Evolutionary conservation across 1,139 yeast species (phyloP).

Genomic region (Nakaseomyces uthaithaninus): DNA sequence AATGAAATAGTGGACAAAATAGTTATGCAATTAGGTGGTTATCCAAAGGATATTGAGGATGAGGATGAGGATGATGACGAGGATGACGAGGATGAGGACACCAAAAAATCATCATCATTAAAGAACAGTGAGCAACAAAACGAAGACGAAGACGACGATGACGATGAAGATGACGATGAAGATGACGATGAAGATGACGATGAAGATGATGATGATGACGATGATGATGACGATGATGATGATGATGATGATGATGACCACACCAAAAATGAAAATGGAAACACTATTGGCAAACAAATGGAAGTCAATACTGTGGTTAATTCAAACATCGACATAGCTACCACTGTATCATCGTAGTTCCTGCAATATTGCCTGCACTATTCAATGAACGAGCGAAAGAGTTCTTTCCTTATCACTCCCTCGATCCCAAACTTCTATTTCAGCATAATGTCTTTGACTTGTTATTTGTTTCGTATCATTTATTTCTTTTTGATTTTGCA

Average conservation of each 20-base stretch:
- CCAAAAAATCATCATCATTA: conserved; percentile 32
- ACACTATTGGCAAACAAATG: too few species aligned
- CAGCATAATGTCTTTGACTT: too few species aligned
- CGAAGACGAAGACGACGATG: conserved; percentile 37
- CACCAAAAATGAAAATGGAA: too few species aligned
- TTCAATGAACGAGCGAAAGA: too few species aligned
- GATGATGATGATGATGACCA: conserved; percentile 15
- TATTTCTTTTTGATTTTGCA: too few species aligned
- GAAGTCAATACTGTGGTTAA: too few species aligned
- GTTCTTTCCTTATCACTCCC: too few species aligned
- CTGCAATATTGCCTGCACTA: too few species aligned
- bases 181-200: conserved; percentile 38
- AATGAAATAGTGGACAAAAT: conserved; percentile 82
- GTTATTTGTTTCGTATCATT: too few species aligned
- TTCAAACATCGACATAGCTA: too few species aligned
- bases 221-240: conserved; percentile 24
- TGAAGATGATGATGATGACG: conserved; percentile 34
- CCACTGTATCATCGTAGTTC: too few species aligned
- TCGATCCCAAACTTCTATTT: too few species aligned
- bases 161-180: conserved; percentile 39
- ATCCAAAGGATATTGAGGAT: conserved; percentile 79
- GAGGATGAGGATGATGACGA: conserved; percentile 61
- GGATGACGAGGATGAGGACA: conserved; percentile 41
- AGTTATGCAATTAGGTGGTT: conserved; percentile 77
- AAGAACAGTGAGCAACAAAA: conserved; percentile 34